Base-by-base conservation (phyloP, 768 basidiomycete genomes). In the Mycena capillaripes region DNA sequence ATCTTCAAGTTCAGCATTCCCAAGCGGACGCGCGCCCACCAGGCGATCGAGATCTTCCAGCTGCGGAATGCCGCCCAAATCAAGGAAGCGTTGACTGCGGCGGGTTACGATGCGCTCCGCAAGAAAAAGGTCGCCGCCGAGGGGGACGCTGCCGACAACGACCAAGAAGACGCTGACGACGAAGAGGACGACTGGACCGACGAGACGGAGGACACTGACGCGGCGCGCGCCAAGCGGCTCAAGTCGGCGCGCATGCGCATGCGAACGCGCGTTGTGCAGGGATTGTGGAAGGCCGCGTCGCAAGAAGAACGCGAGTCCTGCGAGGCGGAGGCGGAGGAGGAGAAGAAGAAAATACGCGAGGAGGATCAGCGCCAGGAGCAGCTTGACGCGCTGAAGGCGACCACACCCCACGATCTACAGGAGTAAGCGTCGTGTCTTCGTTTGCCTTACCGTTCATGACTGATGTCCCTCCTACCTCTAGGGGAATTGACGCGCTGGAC, bases 401-500 rank as follows among this genome's bases (percentile, higher is more conserved):
- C 1, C 8, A 48, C 30, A 1, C 55, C 30, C 1, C 2, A 2
- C 40, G 44, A 60, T 16, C 23, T 40, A 7, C 67, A 69, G 36
- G 46, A 40, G 67, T 69, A 25, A 53, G 58, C 59, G 0, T 23
- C n/a, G n/a, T n/a, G n/a, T n/a, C n/a, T 29, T 21, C 4, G 7
- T 25, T 36, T 3, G 23, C 17, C 19, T 30, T 42, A 34, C 5
- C 1, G 1, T 4, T n/a, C 8, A 1, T 6, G 0, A 34, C 6
- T 63, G 32, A 52, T 4, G 1, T n/a, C n/a, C n/a, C n/a, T 42
- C 7, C 19, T 25, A 14, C 8, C 2, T 25, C 30, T 21, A 57
- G 66, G 6, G 66, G 32, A 2, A 58, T 66, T n/a, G 69, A 70
- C 34, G 30, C 42, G 2, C 3, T 69, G 0, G 68, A 69, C 7